Percentiles rank a stretch among this genome's conserved stretches.
phyloP scores from a whole-genome alignment of 2,329 filamentous ascomycete genomes.

The Ophiostoma australiae region DNA sequence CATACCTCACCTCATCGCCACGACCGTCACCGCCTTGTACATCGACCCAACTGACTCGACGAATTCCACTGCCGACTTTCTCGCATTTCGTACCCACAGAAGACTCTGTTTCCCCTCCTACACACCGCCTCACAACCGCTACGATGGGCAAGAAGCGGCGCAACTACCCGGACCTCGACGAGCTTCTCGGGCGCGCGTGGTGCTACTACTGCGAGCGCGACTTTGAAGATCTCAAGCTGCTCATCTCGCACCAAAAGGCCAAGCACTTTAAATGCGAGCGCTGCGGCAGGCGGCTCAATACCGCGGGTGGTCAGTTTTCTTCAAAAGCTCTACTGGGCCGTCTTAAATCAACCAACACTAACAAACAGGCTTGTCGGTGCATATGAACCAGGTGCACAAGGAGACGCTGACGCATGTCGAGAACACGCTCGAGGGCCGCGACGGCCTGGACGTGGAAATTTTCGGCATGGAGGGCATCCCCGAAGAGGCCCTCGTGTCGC shows the following conservation, averaged over 20 bases:
- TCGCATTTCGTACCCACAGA: neutral
- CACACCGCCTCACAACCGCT: slow-evolving; percentile 22
- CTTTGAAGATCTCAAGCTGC: slow-evolving; percentile 93
- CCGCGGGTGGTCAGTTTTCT: slow-evolving; percentile 70
- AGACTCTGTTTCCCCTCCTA: neutral
- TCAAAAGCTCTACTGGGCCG: neutral
- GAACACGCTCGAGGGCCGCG: slow-evolving; percentile 82
- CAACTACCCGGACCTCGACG: slow-evolving; percentile 77
- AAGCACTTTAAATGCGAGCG: slow-evolving; percentile 98
- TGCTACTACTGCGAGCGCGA: slow-evolving; percentile 99
- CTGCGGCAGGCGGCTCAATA: slow-evolving; percentile 84
- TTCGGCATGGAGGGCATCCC: slow-evolving; percentile 98
- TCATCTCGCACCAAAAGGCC: slow-evolving; percentile 97
- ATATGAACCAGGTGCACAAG: slow-evolving; percentile 98
- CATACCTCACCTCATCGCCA: neutral
- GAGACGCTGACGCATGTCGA: slow-evolving; percentile 82
- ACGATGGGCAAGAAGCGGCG: slow-evolving; percentile 88
- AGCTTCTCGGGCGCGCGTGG: slow-evolving; percentile 82
- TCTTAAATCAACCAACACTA: neutral
- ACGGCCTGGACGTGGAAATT: slow-evolving; percentile 86
- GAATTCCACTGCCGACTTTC: neutral
- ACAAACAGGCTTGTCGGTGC: slow-evolving; percentile 74
- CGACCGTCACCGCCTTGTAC: slow-evolving; percentile 1
- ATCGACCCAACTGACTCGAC: neutral
- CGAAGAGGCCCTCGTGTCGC: slow-evolving; percentile 73